Evolutionary conservation across 2,329 filamentous ascomycete genomes (phyloP).

Genomic region (Curvularia spicifera): DNA sequence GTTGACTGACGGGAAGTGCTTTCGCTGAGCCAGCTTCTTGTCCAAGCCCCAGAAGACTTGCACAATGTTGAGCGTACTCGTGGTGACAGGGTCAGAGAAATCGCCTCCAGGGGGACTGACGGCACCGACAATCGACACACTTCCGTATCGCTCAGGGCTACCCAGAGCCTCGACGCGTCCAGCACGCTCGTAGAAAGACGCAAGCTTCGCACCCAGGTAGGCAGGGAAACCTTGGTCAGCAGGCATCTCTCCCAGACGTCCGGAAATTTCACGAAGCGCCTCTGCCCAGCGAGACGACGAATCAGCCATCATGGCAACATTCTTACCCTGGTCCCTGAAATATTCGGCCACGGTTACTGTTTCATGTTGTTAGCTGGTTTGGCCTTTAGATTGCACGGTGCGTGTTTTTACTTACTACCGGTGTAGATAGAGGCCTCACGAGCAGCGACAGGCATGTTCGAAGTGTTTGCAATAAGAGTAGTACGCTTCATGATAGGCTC

Average conservation of each 20-base stretch:
- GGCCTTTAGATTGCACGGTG: background rate
- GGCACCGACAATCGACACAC: conserved; percentile 96
- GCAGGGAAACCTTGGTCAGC: conserved; percentile 99
- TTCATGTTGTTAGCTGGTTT: background rate
- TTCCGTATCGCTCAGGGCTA: conserved; percentile 85
- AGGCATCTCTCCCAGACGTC: conserved; percentile 99
- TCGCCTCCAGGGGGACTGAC: conserved; percentile 98
- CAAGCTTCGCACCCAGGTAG: conserved; percentile 94
- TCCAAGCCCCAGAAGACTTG: conserved; percentile 99
- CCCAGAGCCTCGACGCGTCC: conserved; percentile 85
- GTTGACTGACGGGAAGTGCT: conserved; percentile 99
- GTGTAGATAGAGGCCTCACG: conserved; percentile 99
- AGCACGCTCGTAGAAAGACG: conserved; percentile 98
- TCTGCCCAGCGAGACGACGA: conserved; percentile 98
- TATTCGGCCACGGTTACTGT: conserved; percentile 76
- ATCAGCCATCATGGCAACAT: conserved; percentile 99
- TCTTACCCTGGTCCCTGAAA: conserved; percentile 94
- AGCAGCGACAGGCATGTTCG: conserved; percentile 98
- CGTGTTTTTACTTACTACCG: conserved; percentile 79
- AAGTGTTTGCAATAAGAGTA: conserved; percentile 97
- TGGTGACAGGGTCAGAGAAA: conserved; percentile 98
- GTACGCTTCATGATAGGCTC: conserved; percentile 99
- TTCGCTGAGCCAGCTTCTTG: conserved; percentile 98
- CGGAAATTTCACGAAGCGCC: conserved; percentile 96
- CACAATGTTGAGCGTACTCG: conserved; percentile 91